phyloP scores from a whole-genome alignment of 495 filamentous ascomycete species.

The Cercophora samala region DNA sequence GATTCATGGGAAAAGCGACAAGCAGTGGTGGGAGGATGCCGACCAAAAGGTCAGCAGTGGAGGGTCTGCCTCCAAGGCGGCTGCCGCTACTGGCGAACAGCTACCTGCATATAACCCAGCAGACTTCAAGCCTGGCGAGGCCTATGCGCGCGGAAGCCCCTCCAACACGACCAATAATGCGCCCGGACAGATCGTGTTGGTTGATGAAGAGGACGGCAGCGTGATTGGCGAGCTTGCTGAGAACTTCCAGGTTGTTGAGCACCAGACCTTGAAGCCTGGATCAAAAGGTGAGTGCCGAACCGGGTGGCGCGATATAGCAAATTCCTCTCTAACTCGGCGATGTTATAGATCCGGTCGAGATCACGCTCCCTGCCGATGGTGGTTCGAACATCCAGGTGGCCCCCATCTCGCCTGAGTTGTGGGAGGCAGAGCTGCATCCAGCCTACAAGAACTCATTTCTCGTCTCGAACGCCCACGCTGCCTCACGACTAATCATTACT shows the following conservation, averaged over 20 bases:
- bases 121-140: conserved; percentile 74
- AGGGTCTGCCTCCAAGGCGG: conserved; percentile 31
- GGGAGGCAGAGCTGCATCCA: conserved; percentile 77
- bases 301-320: not conserved
- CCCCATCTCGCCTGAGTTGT: conserved; percentile 74
- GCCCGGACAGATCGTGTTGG: conserved; percentile 79
- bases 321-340: not conserved
- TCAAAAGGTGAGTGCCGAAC: conserved; percentile 68
- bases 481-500: conserved; percentile 90
- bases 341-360: conserved; percentile 77
- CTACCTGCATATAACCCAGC: conserved; percentile 73
- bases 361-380: conserved; percentile 74
- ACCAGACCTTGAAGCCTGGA: conserved; percentile 67
- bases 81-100: conserved; percentile 38
- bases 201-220: conserved; percentile 93
- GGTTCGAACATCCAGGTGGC: conserved; percentile 66
- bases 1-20: conserved; percentile 3
- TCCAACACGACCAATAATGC: conserved; percentile 39
- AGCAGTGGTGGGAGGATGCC: conserved; percentile 25
- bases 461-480: conserved; percentile 84
- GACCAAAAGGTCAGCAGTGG: conserved; percentile 34
- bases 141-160: conserved; percentile 57
- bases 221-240: conserved; percentile 88
- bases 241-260: conserved; percentile 75
- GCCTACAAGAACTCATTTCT: conserved; percentile 83